A percentile compares a stretch with the other conserved stretches of the same genome.
Conservation (phyloP, 176 grass and related monocot species). For the Cenchrus purpureus region DNA sequence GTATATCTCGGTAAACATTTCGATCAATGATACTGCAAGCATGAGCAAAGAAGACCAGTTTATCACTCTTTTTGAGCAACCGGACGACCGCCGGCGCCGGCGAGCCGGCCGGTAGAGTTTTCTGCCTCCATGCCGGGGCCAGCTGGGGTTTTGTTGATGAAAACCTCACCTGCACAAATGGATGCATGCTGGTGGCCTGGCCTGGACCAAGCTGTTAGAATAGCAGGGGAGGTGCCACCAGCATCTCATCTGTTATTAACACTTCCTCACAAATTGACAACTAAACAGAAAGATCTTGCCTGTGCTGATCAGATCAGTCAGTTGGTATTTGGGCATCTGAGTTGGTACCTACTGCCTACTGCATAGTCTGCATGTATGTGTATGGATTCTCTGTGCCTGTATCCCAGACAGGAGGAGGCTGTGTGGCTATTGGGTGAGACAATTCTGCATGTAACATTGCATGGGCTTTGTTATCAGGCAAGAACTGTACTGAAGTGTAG, state of each 20-base stretch:
- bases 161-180: conserved; percentile 32
- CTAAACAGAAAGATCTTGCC: conserved; percentile 29
- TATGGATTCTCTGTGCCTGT: conserved; percentile 42
- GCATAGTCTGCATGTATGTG: neutral
- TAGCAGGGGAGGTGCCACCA: conserved; percentile 35
- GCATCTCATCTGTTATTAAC: conserved; percentile 18
- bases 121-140: conserved; percentile 20
- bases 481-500: conserved; percentile 21
- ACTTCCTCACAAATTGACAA: conserved; percentile 28
- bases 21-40: neutral
- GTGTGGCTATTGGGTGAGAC: conserved; percentile 24
- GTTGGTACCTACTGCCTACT: conserved; percentile 30
- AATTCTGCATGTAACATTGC: conserved; percentile 12
- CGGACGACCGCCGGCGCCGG: conserved; percentile 11
- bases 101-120: conserved; percentile 17
- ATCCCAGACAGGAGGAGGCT: neutral
- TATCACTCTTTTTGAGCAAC: conserved; percentile 28
- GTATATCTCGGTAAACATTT: neutral
- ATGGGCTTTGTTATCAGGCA: conserved; percentile 22
- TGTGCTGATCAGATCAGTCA: conserved; percentile 42
- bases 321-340: conserved; percentile 37
- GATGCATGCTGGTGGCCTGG: conserved; percentile 31
- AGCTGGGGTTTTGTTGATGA: conserved; percentile 36
- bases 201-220: conserved; percentile 48
- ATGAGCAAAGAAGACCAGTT: conserved; percentile 33